phyloP scores from a whole-genome alignment of 1,284 basidiomycete species.

The Heterobasidion parviporum region DNA sequence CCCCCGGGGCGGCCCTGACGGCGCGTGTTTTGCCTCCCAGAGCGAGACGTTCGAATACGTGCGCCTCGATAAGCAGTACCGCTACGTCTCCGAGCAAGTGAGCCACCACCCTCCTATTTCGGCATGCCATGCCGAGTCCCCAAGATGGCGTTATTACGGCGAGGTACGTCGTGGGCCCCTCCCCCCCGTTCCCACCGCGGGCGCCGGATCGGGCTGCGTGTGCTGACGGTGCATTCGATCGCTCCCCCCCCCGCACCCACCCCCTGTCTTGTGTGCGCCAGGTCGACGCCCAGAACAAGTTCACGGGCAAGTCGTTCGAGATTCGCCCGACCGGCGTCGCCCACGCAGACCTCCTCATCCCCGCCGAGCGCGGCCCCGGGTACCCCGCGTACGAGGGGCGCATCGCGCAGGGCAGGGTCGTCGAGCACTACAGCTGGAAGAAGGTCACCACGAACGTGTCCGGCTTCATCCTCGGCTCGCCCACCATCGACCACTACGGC shows the following conservation, averaged over 20 bases:
- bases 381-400: constrained; percentile 47
- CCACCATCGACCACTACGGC: constrained; percentile 96
- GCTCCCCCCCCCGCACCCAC: too few species aligned
- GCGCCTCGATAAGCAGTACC: constrained; percentile 79
- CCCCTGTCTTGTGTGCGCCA: constrained; percentile 16
- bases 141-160: constrained; percentile 88
- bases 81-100: constrained; percentile 93
- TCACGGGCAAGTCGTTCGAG: constrained; percentile 95
- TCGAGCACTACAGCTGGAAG: constrained; percentile 90
- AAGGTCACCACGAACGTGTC: constrained; percentile 93
- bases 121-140: constrained; percentile 93
- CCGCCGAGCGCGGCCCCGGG: constrained; percentile 49
- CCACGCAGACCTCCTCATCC: constrained; percentile 80
- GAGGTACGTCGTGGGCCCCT: constrained; percentile 45
- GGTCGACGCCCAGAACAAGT: constrained; percentile 91
- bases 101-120: constrained; percentile 96
- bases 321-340: constrained; percentile 93
- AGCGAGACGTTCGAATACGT: constrained; percentile 95
- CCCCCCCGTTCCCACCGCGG: too few species aligned
- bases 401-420: constrained; percentile 38
- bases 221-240: neutral
- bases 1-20: neutral
- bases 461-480: constrained; percentile 89
- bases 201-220: too few species aligned
- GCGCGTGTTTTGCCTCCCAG: constrained; percentile 17